Evolutionary conservation across 495 filamentous ascomycete species (phyloP).

Genomic region (Diplogelasinospora grovesii): DNA sequence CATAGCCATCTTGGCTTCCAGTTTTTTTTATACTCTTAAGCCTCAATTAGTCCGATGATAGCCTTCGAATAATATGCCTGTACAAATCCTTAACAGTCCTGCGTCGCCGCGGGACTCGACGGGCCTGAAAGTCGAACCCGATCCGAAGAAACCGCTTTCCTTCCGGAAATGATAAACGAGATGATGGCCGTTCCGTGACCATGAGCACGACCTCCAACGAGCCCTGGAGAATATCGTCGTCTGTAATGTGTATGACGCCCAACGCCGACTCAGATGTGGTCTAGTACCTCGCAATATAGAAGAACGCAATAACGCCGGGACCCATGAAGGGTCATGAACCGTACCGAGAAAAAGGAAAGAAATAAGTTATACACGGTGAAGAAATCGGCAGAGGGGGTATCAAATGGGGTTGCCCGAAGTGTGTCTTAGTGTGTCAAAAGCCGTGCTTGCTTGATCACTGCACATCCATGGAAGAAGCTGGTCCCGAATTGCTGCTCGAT

Average conservation of each 20-base stretch:
- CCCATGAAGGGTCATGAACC: not conserved
- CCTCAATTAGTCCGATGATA: no score
- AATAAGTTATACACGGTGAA: conserved; percentile 1
- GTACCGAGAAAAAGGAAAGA: not conserved
- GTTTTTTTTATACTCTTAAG: no score
- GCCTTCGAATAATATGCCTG: no score
- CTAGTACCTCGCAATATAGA: not conserved
- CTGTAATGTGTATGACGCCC: not conserved
- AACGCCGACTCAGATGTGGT: conserved; percentile 6
- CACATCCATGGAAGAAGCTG: not conserved
- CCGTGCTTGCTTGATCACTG: not conserved
- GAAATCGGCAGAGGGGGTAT: not conserved
- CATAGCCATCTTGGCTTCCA: no score
- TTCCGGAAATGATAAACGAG: no score
- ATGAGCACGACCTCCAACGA: not conserved
- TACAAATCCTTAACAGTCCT: no score
- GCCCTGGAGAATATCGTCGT: not conserved
- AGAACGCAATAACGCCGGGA: conserved; percentile 2
- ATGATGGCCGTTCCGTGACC: no score
- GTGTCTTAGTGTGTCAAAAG: not conserved
- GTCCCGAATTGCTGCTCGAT: not conserved
- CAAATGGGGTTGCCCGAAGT: not conserved
- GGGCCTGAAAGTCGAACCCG: no score
- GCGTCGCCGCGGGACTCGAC: no score
- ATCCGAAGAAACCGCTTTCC: no score